Conservation (phyloP, 768 basidiomycete genomes). For the Chiua virens region DNA sequence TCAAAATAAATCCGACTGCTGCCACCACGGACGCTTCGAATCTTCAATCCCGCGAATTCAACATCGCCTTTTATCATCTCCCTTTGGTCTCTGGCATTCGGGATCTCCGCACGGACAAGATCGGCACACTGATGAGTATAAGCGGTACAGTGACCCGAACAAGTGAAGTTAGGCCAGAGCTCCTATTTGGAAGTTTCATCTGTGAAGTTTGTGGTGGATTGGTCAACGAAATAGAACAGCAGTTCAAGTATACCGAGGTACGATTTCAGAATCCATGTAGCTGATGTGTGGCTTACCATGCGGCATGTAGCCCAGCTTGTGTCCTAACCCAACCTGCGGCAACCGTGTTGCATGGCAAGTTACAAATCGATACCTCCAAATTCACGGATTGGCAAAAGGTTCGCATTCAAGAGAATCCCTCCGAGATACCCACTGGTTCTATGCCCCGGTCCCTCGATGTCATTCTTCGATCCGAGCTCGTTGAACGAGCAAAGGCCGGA, state of each 20-base stretch:
- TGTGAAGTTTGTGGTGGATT: constrained; percentile 87
- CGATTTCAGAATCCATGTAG: neutral
- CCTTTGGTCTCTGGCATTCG: constrained; percentile 94
- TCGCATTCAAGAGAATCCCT: constrained; percentile 97
- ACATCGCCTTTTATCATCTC: constrained; percentile 92
- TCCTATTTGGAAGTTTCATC: constrained; percentile 90
- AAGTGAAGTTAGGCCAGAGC: constrained; percentile 94
- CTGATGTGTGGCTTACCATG: constrained; percentile 8
- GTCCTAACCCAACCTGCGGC: constrained; percentile 92
- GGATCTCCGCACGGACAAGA: constrained; percentile 88
- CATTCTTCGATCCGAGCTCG: constrained; percentile 90
- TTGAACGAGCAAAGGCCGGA: constrained; percentile 98
- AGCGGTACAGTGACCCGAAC: constrained; percentile 97
- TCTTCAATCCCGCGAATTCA: constrained; percentile 90
- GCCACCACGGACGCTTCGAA: constrained; percentile 84
- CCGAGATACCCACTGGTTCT: constrained; percentile 96
- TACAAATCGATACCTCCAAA: constrained; percentile 93
- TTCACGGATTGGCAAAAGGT: constrained; percentile 99
- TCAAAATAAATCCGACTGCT: constrained; percentile 92
- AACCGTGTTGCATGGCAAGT: constrained; percentile 89
- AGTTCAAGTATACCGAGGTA: constrained; percentile 99
- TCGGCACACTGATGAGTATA: constrained; percentile 92
- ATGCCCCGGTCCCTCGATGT: constrained; percentile 99
- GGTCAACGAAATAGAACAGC: constrained; percentile 94
- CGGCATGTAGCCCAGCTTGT: constrained; percentile 72